Conservation (phyloP, 2,329 filamentous ascomycete genomes). For the Fusarium compactum region DNA sequence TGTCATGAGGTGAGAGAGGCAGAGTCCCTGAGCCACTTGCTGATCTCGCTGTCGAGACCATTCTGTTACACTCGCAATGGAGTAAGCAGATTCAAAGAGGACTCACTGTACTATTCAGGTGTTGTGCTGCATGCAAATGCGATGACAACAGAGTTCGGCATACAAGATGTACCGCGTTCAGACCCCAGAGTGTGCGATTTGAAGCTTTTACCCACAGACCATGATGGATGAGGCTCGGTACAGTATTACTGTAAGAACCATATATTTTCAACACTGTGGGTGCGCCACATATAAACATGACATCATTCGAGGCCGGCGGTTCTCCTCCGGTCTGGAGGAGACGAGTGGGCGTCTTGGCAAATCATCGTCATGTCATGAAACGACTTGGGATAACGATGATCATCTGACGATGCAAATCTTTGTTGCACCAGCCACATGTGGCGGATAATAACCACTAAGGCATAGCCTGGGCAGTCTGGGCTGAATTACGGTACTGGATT, state of each 20-base stretch:
- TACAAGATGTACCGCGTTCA: background rate
- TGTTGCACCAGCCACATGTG: slow-evolving; percentile 29
- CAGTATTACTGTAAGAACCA: background rate
- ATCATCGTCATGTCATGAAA: slow-evolving; percentile 21
- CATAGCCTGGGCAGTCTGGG: background rate
- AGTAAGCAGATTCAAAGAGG: background rate
- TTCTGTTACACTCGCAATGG: background rate
- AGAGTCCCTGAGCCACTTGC: slow-evolving; percentile 25
- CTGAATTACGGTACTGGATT: background rate
- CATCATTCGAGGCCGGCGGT: slow-evolving; percentile 40
- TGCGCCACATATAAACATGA: slow-evolving; percentile 39
- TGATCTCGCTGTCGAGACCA: slow-evolving; percentile 15
- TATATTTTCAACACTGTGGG: slow-evolving; percentile 23
- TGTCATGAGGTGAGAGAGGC: slow-evolving; percentile 33
- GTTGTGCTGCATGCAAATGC: background rate
- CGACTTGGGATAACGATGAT: slow-evolving; percentile 20
- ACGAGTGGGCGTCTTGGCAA: slow-evolving; percentile 13
- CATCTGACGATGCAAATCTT: slow-evolving; percentile 24
- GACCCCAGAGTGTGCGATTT: background rate
- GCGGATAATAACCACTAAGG: background rate
- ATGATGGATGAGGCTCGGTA: slow-evolving; percentile 4
- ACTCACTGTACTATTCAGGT: background rate
- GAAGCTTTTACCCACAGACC: background rate
- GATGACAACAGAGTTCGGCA: background rate
- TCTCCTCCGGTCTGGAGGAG: slow-evolving; percentile 32